Evolutionary conservation across 768 basidiomycete species (phyloP).

Genomic region (Rhodotorula sphaerocarpa): DNA sequence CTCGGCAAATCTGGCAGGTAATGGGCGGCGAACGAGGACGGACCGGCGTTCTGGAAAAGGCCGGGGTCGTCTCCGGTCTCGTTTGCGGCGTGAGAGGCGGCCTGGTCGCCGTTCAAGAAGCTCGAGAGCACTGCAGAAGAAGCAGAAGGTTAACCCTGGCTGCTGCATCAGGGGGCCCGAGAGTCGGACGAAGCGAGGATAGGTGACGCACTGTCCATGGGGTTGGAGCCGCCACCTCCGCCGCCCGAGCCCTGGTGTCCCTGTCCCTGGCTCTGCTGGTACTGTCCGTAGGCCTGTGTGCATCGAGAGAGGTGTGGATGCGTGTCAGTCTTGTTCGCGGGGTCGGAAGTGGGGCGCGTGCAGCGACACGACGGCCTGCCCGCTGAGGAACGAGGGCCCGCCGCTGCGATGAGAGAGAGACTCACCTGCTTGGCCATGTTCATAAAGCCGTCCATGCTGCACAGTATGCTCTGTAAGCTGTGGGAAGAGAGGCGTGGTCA

Average conservation of each 20-base stretch:
- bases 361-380: too few relatives aligned
- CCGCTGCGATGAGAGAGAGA: neutral
- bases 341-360: too few relatives aligned
- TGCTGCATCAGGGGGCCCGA: too few relatives aligned
- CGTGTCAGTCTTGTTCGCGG: neutral
- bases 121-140: neutral
- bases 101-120: conserved; percentile 5
- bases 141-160: neutral
- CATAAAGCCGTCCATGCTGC: conserved; percentile 15
- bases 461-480: too few relatives aligned
- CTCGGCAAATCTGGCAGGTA: too few relatives aligned
- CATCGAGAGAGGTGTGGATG: neutral
- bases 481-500: too few relatives aligned
- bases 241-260: neutral
- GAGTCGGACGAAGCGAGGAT: too few relatives aligned
- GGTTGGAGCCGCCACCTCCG: neutral
- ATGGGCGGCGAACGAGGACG: too few relatives aligned
- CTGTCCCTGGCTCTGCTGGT: conserved; percentile 2
- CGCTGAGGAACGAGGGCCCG: too few relatives aligned
- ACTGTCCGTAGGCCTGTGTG: conserved; percentile 17
- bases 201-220: neutral
- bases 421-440: conserved; percentile 19
- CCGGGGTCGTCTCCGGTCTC: conserved; percentile 7
- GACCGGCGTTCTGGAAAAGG: conserved; percentile 15
- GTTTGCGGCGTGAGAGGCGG: conserved; percentile 14